Evolutionary conservation across 441 rosid species (phyloP).

Genomic region (Eruca vesicaria): DNA sequence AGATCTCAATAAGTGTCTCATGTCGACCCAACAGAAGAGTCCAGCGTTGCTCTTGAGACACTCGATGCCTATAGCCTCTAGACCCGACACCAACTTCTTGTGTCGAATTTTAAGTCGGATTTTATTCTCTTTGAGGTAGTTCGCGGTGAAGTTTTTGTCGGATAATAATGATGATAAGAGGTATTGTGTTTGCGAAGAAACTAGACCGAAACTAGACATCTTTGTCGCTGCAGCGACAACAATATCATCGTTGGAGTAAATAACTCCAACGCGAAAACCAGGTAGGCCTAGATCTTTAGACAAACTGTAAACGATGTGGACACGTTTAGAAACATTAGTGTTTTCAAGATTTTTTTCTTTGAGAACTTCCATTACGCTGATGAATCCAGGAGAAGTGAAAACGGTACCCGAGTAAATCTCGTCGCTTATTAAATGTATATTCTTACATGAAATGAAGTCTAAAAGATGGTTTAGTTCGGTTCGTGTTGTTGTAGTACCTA

Average conservation of each 20-base stretch:
- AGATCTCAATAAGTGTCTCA: slow-evolving; percentile 67
- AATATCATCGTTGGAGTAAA: slow-evolving; percentile 74
- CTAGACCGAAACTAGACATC: slow-evolving; percentile 96
- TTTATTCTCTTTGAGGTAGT: slow-evolving; percentile 65
- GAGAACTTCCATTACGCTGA: slow-evolving; percentile 73
- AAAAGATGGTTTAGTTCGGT: slow-evolving; percentile 70
- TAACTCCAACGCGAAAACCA: slow-evolving; percentile 94
- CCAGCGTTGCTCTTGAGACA: slow-evolving; percentile 87
- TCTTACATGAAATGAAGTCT: slow-evolving; percentile 56
- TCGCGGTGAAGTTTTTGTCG: slow-evolving; percentile 74
- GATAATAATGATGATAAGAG: slow-evolving; percentile 76
- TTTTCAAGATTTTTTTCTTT: slow-evolving; percentile 47
- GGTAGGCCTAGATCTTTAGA: slow-evolving; percentile 97
- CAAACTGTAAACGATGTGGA: slow-evolving; percentile 83
- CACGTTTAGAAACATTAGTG: slow-evolving; percentile 50
- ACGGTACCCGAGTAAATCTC: slow-evolving; percentile 93
- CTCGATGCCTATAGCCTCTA: slow-evolving; percentile 58
- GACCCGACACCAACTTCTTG: slow-evolving; percentile 59
- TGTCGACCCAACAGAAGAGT: slow-evolving; percentile 90
- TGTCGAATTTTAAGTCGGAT: slow-evolving; percentile 60
- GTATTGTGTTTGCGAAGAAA: slow-evolving; percentile 91
- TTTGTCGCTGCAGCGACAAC: slow-evolving; percentile 86
- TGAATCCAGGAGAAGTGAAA: slow-evolving; percentile 66
- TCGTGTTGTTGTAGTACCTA: slow-evolving; percentile 75
- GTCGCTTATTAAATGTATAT: slow-evolving; percentile 84